Base-by-base conservation (phyloP, 495 filamentous ascomycete genomes). In the Arthonia radiata region DNA sequence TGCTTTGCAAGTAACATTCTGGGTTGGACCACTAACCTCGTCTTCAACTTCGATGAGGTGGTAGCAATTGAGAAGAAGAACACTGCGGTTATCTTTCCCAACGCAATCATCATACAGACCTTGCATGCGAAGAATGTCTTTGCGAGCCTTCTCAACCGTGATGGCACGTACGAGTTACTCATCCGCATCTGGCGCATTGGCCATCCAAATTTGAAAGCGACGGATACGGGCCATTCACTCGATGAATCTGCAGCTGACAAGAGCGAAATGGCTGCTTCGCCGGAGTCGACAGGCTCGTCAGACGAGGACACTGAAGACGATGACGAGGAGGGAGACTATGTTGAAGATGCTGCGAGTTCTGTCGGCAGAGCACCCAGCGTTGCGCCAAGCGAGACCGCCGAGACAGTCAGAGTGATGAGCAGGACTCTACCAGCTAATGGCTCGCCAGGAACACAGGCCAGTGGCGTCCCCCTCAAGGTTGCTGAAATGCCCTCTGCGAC, bases 1-100 rank as follows among this genome's bases (percentile, higher is more conserved):
- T 99, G 86, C 52, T 99, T 99, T 49, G 89, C 81, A 33, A 94
- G 86, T 47, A 99, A 99, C 42, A 99, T 99, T 27, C 60, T 99
- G 18, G 86, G 86, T 18, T 99, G 86, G 86, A 68, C 89, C 1
- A 99, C 89, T 1, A 94, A 81, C 3, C 52, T 94, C 16, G 82
- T 99, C 22, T 91, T 99, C 47, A 86, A 77, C 42, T 99, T 94
- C 45, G 89, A 94, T 42, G 86, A 99, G 44, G 71, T 99, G 26
- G 78, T 94, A 17, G 75, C 81, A 0, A 71, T 99, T 2, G 86
- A 99, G 44, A 99, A 94, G 49, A 81, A 90, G 47, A 91, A 62
- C 35, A 99, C 86, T 0, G 89, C 83, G 3, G 60, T 94, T 44
- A 66, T 99, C 1, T 93, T 99, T 46, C 86, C 82, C 24, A 99